Evolutionary conservation across 2,329 filamentous ascomycete species (phyloP), one percentile per base, ranked within the genome.

Genomic region (Pyrenophora graminea): DNA sequence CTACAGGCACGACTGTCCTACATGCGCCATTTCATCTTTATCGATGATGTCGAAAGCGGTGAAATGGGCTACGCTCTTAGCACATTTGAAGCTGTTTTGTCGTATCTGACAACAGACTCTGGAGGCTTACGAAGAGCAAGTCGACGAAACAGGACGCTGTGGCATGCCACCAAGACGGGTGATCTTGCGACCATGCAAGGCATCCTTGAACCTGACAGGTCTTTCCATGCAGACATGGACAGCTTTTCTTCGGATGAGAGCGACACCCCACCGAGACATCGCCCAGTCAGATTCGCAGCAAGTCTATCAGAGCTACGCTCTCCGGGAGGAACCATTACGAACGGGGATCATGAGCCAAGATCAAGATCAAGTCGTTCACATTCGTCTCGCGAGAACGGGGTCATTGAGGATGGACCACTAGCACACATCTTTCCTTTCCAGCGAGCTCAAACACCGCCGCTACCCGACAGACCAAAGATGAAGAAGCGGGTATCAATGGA

Each of bases 11-110:
- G 93, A 17, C 77, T 99, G 39, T 81, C 89, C n/a, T 99, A 97
- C 70, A 96, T 97, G 81, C 89, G 93, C 37, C 91, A 96, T 66
- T 99, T 97, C 68, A 94, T 97, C 61, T 99, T 96, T 73, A 92
- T 96, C 43, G 94, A 97, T 63, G 94, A 99, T 74, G 91, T 99
- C 7, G 94, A 99, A 61, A 95, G 86, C 55, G 94, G 94, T 41
- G 94, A 99, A 75, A 88, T 95, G 79, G 94, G 94, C 7, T 99
- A 99, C 73, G 92, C 93, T 0, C 75, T 99, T 43, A 97, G 93
- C 73, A 99, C 94, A 0, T 90, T 97, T 53, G 94, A 99, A 72
- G 94, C 91, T 6, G 94, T 99, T 0, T 75, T 99, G 30, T 86
- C 90, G 1, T 97, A 99, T 69, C 82, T 99, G 2, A 84, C 87